Evolutionary conservation across 306 rosid genomes (phyloP).

Genomic region (Lathyrus tuberosus): DNA sequence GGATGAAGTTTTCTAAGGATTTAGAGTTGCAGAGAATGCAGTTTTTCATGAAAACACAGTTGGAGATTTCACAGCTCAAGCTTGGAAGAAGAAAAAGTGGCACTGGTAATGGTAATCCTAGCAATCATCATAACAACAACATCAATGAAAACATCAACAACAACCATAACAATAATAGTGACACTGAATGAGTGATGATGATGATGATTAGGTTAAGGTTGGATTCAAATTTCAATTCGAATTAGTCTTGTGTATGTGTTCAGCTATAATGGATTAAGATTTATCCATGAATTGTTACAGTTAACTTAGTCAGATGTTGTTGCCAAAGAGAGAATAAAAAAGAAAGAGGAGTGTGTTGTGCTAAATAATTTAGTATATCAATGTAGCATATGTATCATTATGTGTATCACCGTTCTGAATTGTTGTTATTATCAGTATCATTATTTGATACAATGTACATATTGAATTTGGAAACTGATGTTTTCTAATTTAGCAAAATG

Average conservation of each 20-base stretch:
- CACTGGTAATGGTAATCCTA: slow-evolving; percentile 41
- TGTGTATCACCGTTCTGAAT: slow-evolving; percentile 40
- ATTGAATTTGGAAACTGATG: slow-evolving; percentile 27
- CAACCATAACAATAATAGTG: slow-evolving; percentile 63
- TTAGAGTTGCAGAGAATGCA: slow-evolving; percentile 96
- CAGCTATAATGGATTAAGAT: slow-evolving; percentile 35
- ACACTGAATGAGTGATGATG: slow-evolving; percentile 66
- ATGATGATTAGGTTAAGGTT: slow-evolving; percentile 53
- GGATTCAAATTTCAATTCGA: slow-evolving; percentile 21
- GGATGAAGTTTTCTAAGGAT: slow-evolving; percentile 87
- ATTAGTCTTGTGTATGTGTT: slow-evolving; percentile 43
- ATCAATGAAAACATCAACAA: slow-evolving; percentile 35
- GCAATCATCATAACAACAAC: slow-evolving; percentile 59
- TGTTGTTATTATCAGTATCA: slow-evolving; percentile 32
- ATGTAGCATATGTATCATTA: slow-evolving; percentile 45
- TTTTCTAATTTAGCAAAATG: neutral
- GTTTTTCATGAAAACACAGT: slow-evolving; percentile 88
- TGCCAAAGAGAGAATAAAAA: slow-evolving; percentile 2
- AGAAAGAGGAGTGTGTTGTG: slow-evolving; percentile 16
- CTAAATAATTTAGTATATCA: slow-evolving; percentile 16
- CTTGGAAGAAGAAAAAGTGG: slow-evolving; percentile 61
- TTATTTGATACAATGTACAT: slow-evolving; percentile 36
- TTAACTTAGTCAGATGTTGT: slow-evolving; percentile 44
- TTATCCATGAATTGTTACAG: slow-evolving; percentile 37
- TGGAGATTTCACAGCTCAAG: slow-evolving; percentile 89